A percentile compares a stretch with the other conserved stretches of the same genome.
Evolutionary conservation across 2,329 filamentous ascomycete genomes (phyloP).

Genomic region (Paraphaeosphaeria sporulosa): DNA sequence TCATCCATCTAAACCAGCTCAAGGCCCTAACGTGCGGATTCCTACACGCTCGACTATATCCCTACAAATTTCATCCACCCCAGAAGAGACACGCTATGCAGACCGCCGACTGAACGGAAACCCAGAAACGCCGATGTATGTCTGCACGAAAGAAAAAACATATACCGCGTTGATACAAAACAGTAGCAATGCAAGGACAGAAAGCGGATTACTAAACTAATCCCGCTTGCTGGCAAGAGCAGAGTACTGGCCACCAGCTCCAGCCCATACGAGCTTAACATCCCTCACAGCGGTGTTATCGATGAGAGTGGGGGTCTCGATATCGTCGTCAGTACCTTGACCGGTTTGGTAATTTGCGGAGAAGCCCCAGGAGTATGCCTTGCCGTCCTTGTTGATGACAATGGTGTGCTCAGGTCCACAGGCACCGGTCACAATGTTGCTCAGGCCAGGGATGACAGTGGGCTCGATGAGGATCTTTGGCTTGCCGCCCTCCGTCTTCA

Average conservation of each 20-base stretch:
- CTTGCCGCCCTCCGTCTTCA: conserved; percentile 15
- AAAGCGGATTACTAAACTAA: conserved; percentile 15
- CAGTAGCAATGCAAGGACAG: conserved; percentile 7
- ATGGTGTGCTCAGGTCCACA: conserved; percentile 78
- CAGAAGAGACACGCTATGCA: conserved; percentile 4
- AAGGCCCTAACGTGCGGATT: neutral
- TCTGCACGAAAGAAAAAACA: neutral
- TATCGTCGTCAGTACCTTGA: conserved; percentile 78
- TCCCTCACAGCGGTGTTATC: conserved; percentile 84
- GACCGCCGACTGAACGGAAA: neutral
- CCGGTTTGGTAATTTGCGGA: conserved; percentile 82
- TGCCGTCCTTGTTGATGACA: conserved; percentile 72
- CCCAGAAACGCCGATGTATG: conserved; percentile 2
- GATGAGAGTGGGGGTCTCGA: conserved; percentile 78
- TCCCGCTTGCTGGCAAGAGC: conserved; percentile 59
- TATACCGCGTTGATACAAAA: neutral
- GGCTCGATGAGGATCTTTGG: conserved; percentile 67
- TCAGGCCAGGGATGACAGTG: conserved; percentile 66
- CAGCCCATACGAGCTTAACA: conserved; percentile 78
- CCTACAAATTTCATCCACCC: neutral
- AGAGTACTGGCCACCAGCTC: conserved; percentile 86
- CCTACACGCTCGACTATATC: neutral
- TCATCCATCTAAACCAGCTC: neutral
- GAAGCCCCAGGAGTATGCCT: conserved; percentile 82
- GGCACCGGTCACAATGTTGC: conserved; percentile 63